Base-by-base conservation (phyloP, 768 basidiomycete genomes). In the Suillus cothurnatus region DNA sequence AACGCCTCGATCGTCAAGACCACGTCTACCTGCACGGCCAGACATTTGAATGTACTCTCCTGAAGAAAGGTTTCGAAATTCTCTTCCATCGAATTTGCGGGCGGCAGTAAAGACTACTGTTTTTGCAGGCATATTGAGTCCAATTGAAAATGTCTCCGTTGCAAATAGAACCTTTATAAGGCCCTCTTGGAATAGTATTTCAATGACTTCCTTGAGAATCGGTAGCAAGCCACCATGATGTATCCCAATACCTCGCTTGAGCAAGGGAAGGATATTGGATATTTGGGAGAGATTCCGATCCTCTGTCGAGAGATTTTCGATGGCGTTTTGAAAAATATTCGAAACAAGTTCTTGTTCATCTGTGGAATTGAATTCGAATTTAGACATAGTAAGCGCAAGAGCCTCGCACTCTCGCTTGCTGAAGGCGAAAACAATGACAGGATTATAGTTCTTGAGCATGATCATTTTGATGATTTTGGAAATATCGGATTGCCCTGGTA, bases 41-140 rank as follows among this genome's bases (percentile, higher is more conserved):
- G 95, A 96, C 97, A 99, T 99, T 73, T 99, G 97, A 71, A 99
- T 97, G 76, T 99, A 99, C 84, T 99, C 97, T 64, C 97, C 92
- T 0, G 90, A 92, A 0, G 94, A 94, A 41, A 99, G 82, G 73
- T 94, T 94, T 32, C 97, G 86, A 81, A 97, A 97, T 71, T 96
- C 95, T 52, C 87, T 88, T 0, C 97, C 97, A 75, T 99, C 97
- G 71, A 95, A 99, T 79, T 99, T 99, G 69, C 95, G 89, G 3
- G 95, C 91, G 0, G 90, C 86, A 0, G 95, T 97, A 81, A 99
- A 99, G 28, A 99, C 97, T 57, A 99, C 97, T 4, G 97, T 99
- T 81, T 98, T 99, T 21, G 97, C 97, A 14, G 97, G 97, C 97
- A 99, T 99, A 79, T 99, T 99, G 52, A 99, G 82, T 43, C 94